Evolutionary conservation across 305 asterid genomes (phyloP).

Genomic region (Fraxinus velutina): DNA sequence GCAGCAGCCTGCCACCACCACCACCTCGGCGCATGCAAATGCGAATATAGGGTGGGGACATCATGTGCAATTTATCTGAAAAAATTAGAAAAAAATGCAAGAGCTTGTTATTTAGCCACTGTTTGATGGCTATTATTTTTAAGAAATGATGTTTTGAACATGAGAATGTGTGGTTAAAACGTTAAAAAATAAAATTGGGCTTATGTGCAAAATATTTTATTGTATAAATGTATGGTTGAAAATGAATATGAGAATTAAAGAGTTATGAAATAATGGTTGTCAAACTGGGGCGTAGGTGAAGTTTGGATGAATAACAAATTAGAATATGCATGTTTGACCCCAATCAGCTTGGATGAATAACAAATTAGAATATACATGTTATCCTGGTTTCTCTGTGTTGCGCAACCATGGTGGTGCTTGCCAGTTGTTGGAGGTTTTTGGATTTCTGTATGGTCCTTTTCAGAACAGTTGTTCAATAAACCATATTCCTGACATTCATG

Average conservation of each 20-base stretch:
- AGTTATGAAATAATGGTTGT: not conserved
- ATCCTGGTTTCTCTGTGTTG: not conserved
- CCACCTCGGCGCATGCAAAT: not conserved
- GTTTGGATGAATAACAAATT: not conserved
- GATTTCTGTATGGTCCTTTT: not conserved
- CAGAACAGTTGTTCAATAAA: not conserved
- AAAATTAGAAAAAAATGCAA: not conserved
- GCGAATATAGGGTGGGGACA: not conserved
- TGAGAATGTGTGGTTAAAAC: not conserved
- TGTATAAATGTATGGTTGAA: not conserved
- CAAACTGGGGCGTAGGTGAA: not conserved
- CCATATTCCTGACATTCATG: not conserved
- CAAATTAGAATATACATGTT: not conserved
- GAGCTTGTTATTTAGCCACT: not conserved
- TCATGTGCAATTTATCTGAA: not conserved
- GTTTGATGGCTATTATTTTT: not conserved
- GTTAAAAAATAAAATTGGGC: not conserved
- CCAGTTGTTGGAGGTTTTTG: not conserved
- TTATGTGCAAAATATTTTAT: not conserved
- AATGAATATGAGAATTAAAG: not conserved
- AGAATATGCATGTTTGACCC: not conserved
- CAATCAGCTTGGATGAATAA: not conserved
- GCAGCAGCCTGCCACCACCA: not conserved
- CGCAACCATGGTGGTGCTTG: not conserved
- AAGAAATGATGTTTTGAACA: not conserved